Percentiles rank a stretch among this genome's conserved stretches.
Evolutionary conservation across 257 asterid species (phyloP).

Genomic region (Solanum phureja): DNA sequence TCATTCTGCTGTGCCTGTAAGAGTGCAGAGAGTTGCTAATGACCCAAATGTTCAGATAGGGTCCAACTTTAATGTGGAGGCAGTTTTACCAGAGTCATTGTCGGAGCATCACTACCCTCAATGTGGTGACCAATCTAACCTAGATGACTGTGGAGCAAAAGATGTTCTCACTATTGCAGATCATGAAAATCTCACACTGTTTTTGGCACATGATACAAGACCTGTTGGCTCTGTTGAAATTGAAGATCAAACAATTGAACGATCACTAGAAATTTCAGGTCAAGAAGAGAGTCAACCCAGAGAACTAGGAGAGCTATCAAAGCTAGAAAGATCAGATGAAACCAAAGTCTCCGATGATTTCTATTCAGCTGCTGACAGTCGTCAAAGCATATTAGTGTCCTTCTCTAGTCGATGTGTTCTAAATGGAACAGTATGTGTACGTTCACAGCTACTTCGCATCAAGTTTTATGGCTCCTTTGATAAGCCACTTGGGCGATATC

Average conservation of each 20-base stretch:
- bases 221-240: conserved; percentile 4
- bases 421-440: conserved; percentile 68
- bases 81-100: conserved; percentile 37
- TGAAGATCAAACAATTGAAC: conserved; percentile 3
- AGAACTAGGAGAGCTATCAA: conserved; percentile 25
- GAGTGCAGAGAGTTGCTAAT: conserved; percentile 12
- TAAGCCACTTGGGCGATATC: conserved; percentile 90
- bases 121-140: conserved; percentile 20
- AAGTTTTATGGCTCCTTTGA: conserved; percentile 81
- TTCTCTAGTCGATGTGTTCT: conserved; percentile 75
- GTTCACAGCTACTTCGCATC: conserved; percentile 67
- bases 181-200: conserved; percentile 22
- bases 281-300: conserved; percentile 29
- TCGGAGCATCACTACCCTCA: conserved; percentile 26
- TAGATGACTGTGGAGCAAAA: conserved; percentile 26
- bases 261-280: conserved; percentile 1
- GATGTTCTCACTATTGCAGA: conserved; percentile 29
- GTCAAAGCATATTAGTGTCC: conserved; percentile 76
- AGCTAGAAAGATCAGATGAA: conserved; percentile 23
- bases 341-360: conserved; percentile 31
- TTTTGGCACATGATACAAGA: background rate
- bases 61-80: conserved; percentile 36
- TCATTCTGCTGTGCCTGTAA: conserved; percentile 9
- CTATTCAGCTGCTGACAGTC: conserved; percentile 41
- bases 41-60: conserved; percentile 12